A percentile compares a stretch with the other conserved stretches of the same genome.
Conservation (phyloP, 2,329 filamentous ascomycete genomes). For the Chalaropsis thielavioides region DNA sequence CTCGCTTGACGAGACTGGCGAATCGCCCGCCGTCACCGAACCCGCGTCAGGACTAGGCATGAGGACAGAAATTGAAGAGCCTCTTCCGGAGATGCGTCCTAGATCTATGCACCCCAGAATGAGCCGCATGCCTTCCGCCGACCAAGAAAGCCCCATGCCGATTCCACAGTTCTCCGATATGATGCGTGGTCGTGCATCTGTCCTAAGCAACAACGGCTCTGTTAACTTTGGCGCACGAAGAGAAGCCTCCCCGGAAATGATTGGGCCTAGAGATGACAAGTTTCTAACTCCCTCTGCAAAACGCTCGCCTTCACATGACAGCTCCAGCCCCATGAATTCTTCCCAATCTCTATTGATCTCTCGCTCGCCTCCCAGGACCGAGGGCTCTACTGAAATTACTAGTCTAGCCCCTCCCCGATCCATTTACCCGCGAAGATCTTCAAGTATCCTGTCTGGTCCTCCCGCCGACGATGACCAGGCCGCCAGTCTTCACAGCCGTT, state of each 20-base stretch:
- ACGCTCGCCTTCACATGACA: conserved; percentile 36
- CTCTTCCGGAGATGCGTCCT: conserved; percentile 42
- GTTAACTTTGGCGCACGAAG: conserved; percentile 38
- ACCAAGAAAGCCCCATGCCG: conserved; percentile 20
- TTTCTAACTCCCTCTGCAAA: conserved; percentile 40
- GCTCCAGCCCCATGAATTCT: conserved; percentile 33
- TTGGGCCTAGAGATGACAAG: conserved; percentile 28
- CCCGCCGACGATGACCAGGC: conserved; percentile 52
- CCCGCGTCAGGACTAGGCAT: conserved; percentile 31
- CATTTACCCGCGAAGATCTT: conserved; percentile 37
- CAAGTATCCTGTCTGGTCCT: conserved; percentile 49
- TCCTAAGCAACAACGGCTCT: conserved; percentile 4
- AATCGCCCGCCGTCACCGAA: conserved; percentile 20
- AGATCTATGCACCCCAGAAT: conserved; percentile 62
- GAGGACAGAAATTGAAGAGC: conserved; percentile 44
- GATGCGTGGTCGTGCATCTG: conserved; percentile 13
- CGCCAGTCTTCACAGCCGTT: conserved; percentile 27
- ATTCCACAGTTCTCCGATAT: conserved; percentile 13
- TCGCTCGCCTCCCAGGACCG: conserved; percentile 9
- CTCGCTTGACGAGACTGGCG: conserved; percentile 27
- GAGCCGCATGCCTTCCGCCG: conserved; percentile 44
- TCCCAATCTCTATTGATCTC: conserved; percentile 20
- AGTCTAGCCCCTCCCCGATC: conserved; percentile 37
- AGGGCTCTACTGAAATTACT: conserved; percentile 19
- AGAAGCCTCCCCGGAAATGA: conserved; percentile 39